phyloP scores from a whole-genome alignment of 2,329 filamentous ascomycete species.

The Cytospora chrysosperma region DNA sequence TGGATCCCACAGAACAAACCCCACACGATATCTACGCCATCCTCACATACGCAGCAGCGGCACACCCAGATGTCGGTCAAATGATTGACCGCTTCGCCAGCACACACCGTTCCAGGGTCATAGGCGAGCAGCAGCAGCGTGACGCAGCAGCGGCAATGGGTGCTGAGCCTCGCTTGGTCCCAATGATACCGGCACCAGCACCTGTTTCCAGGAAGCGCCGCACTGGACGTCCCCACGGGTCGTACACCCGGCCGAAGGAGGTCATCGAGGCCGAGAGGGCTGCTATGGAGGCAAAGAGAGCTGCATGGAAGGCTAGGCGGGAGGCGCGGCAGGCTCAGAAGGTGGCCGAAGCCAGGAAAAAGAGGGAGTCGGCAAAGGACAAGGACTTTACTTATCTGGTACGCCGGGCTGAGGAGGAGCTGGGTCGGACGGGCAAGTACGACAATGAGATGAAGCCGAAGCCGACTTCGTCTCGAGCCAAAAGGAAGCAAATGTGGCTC shows the following conservation, averaged over 20 bases:
- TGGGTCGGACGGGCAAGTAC: constrained; percentile 4
- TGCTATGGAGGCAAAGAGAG: neutral
- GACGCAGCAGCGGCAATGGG: neutral
- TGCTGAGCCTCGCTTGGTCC: neutral
- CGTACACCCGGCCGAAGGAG: constrained; percentile 4
- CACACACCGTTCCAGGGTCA: neutral
- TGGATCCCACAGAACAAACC: constrained; percentile 8
- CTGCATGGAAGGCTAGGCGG: neutral
- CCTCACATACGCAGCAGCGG: constrained; percentile 13
- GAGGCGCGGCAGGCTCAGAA: neutral
- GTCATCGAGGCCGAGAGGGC: neutral
- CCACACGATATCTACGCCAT: constrained; percentile 16
- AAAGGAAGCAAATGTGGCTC: neutral
- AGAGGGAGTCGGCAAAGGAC: neutral
- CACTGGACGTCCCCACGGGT: neutral
- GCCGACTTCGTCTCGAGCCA: constrained; percentile 1
- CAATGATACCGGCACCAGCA: neutral
- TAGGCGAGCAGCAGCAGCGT: neutral
- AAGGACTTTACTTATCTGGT: constrained; percentile 16
- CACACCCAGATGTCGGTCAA: constrained; percentile 16
- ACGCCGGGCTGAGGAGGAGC: constrained; percentile 6
- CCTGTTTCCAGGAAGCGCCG: neutral
- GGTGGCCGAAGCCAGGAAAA: neutral
- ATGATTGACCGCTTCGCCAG: constrained; percentile 19
- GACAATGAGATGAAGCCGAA: neutral